phyloP scores from a whole-genome alignment of 768 basidiomycete species.

The Heimioporus sp. region DNA sequence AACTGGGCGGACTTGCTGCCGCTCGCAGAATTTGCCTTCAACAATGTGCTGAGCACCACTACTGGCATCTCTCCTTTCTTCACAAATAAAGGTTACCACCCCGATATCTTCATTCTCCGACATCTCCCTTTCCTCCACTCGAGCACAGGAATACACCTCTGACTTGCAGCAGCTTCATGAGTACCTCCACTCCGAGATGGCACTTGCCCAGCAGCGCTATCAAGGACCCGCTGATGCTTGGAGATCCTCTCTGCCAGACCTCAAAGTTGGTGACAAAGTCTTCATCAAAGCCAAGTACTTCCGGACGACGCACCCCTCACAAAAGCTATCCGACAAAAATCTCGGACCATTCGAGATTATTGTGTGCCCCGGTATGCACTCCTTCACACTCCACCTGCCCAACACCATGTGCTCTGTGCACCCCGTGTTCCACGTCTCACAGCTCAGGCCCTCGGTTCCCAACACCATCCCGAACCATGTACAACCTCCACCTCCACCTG shows the following conservation, averaged over 20 bases:
- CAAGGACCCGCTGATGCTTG: too few species aligned
- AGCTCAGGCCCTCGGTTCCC: too few species aligned
- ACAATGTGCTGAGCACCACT: not conserved
- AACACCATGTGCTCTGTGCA: too few species aligned
- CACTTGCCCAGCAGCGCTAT: too few species aligned
- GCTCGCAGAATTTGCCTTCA: not conserved
- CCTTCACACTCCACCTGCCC: too few species aligned
- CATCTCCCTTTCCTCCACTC: not conserved
- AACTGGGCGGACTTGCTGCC: not conserved
- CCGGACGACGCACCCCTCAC: not conserved
- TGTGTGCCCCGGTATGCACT: not conserved
- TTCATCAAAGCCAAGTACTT: not conserved
- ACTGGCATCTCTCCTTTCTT: not conserved
- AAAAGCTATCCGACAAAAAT: not conserved
- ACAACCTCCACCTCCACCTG: too few species aligned
- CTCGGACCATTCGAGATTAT: not conserved
- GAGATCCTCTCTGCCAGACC: too few species aligned
- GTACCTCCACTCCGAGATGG: too few species aligned
- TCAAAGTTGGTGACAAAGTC: too few species aligned
- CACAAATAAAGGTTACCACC: not conserved
- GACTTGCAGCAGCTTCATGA: too few species aligned
- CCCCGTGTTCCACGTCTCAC: too few species aligned
- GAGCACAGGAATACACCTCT: not conserved
- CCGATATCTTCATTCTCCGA: not conserved
- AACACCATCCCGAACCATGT: too few species aligned